Percentiles rank a stretch among this genome's conserved stretches.
Conservation (phyloP, 257 asterid species). For the Paulownia fortunei region DNA sequence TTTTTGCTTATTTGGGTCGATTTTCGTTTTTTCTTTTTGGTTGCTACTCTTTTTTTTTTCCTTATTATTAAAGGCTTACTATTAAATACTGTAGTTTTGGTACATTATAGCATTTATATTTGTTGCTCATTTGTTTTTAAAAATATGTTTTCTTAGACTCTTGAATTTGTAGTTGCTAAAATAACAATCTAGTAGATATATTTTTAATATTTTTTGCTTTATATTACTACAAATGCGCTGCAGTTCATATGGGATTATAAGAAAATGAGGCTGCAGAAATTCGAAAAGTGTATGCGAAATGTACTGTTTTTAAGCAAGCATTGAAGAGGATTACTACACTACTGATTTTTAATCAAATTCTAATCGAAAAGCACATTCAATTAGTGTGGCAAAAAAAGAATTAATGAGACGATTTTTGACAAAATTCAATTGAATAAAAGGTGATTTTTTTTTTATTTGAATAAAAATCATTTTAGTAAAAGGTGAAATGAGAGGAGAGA, state of each 20-base stretch:
- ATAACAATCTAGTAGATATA: neutral
- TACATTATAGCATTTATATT: neutral
- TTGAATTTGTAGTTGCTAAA: neutral
- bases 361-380: neutral
- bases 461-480: too few species aligned
- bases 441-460: too few species aligned
- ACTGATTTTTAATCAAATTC: neutral
- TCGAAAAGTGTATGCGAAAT: neutral
- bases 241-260: neutral
- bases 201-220: neutral
- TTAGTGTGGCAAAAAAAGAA: neutral
- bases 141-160: neutral
- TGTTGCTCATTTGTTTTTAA: neutral
- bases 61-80: neutral
- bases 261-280: conserved; percentile 4
- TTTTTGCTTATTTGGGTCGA: neutral
- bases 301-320: neutral
- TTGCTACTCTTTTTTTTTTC: neutral
- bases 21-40: neutral
- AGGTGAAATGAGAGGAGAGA: too few species aligned
- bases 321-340: neutral
- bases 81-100: neutral
- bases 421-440: too few species aligned
- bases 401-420: neutral
- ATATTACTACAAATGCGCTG: neutral